These are phyloP conservation scores for Penicillium sp. DNA, from an alignment of 2,329 filamentous ascomycete genomes.

Conservation along the genomic window DNA sequence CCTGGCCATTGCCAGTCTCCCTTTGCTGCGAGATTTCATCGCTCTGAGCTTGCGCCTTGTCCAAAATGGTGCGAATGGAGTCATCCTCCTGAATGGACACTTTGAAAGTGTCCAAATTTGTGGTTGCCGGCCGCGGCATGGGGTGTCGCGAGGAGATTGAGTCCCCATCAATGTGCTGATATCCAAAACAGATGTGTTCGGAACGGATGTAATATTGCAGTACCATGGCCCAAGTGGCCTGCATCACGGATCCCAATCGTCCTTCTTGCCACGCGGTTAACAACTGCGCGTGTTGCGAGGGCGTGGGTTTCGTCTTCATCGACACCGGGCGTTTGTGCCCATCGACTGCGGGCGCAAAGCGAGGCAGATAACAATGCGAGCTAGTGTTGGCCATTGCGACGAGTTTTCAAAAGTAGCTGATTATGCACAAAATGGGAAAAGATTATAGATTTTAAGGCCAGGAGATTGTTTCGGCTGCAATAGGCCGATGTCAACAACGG, in stretches of 20 bases:
- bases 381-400: conserved; percentile 22
- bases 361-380: conserved; percentile 32
- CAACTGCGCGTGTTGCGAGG: conserved; percentile 26
- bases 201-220: conserved; percentile 43
- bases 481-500: too few relatives aligned
- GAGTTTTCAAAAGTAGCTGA: background rate
- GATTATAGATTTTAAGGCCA: background rate
- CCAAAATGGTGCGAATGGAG: conserved; percentile 23
- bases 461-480: too few relatives aligned
- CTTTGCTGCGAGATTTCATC: conserved; percentile 5
- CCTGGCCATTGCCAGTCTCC: conserved; percentile 9
- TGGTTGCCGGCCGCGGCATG: conserved; percentile 15
- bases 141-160: conserved; percentile 10
- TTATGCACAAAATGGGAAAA: background rate
- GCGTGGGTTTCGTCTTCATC: conserved; percentile 27
- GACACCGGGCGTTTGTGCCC: conserved; percentile 32
- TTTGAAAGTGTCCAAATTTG: conserved; percentile 18
- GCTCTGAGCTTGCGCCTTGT: conserved; percentile 18
- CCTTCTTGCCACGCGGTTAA: conserved; percentile 27
- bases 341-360: conserved; percentile 26
- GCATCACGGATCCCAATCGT: conserved; percentile 26
- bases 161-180: conserved; percentile 27
- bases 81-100: conserved; percentile 27
- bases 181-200: conserved; percentile 46
- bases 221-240: conserved; percentile 44